Evolutionary conservation across 805 yeast genomes (phyloP).

Genomic region (Wickerhamomyces ciferrii): DNA sequence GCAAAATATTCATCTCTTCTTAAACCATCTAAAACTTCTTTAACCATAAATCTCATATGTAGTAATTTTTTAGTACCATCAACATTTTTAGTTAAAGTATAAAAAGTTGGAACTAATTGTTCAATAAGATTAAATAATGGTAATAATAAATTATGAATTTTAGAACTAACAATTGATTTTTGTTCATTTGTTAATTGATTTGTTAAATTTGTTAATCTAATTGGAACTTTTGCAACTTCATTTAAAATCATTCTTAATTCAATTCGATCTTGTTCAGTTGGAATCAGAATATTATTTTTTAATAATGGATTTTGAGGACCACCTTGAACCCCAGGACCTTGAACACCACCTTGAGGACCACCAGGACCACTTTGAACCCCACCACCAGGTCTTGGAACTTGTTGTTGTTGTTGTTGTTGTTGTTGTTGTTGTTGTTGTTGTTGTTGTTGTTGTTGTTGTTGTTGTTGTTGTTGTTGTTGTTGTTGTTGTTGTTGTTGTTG

Average conservation of each 20-base stretch:
- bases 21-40: constrained; percentile 67
- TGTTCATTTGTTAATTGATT: constrained; percentile 56
- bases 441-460: constrained; percentile 12
- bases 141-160: constrained; percentile 43
- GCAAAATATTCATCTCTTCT: constrained; percentile 63
- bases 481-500: constrained; percentile 7
- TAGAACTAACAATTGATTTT: constrained; percentile 52
- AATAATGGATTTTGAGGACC: constrained; percentile 1
- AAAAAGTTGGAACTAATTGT: constrained; percentile 73
- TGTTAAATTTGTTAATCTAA: constrained; percentile 63
- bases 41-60: constrained; percentile 74
- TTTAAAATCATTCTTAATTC: constrained; percentile 58
- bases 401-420: constrained; percentile 11
- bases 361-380: constrained; percentile 12
- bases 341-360: constrained; percentile 13
- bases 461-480: constrained; percentile 5
- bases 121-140: constrained; percentile 62
- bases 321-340: constrained; percentile 4
- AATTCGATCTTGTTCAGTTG: constrained; percentile 57
- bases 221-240: constrained; percentile 64
- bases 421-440: constrained; percentile 18
- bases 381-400: constrained; percentile 1
- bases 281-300: constrained; percentile 22
- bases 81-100: constrained; percentile 64
- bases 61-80: constrained; percentile 74